Evolutionary conservation across 2,329 filamentous ascomycete species (phyloP).

Genomic region (Cordyceps javanica): DNA sequence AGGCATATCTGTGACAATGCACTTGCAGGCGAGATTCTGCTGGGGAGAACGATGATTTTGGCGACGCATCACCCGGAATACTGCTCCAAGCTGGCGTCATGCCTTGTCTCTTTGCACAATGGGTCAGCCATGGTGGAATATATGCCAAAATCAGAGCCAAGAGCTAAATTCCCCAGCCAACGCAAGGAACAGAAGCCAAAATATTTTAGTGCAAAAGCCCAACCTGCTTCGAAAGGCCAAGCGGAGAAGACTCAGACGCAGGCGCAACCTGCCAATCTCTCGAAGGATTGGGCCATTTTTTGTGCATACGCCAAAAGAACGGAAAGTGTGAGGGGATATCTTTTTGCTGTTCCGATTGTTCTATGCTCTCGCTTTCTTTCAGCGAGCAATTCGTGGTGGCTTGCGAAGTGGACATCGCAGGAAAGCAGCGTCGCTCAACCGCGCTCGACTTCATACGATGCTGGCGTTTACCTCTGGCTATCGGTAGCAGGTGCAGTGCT

Average conservation of each 20-base stretch:
- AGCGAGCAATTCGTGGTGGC: constrained; percentile 10
- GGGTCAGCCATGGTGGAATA: background rate
- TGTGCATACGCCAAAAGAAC: background rate
- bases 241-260: background rate
- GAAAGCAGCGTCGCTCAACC: background rate
- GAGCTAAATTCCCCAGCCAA: background rate
- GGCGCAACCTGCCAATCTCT: background rate
- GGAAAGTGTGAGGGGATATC: background rate
- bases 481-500: background rate
- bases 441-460: background rate
- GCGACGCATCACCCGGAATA: constrained; percentile 15
- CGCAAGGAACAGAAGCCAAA: background rate
- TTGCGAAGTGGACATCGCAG: constrained; percentile 11
- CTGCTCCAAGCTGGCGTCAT: constrained; percentile 3
- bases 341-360: background rate
- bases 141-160: background rate
- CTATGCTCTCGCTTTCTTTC: constrained; percentile 1
- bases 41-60: constrained; percentile 14
- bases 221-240: background rate
- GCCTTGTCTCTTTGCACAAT: constrained; percentile 1
- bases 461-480: constrained; percentile 5
- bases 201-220: background rate
- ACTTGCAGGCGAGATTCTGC: constrained; percentile 2
- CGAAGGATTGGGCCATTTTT: background rate
- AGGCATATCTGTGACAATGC: constrained; percentile 6